Evolutionary conservation across 2,329 filamentous ascomycete genomes (phyloP).

Genomic region (Aspergillus luchuensis): DNA sequence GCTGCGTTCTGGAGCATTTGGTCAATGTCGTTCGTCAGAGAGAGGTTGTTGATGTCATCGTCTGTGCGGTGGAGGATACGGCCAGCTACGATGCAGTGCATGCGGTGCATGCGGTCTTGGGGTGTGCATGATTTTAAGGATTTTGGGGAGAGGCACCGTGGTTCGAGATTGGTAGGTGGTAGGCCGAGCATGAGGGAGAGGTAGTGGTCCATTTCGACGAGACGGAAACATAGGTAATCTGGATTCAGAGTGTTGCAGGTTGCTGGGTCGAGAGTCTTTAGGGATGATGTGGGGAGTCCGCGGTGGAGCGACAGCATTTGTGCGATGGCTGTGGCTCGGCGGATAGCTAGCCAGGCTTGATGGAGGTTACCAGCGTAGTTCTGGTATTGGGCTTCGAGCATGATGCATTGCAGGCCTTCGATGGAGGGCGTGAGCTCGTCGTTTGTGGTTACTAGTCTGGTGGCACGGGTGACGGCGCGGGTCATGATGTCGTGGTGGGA

Average conservation of each 20-base stretch:
- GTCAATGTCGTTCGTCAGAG: conserved; percentile 52
- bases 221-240: conserved; percentile 40
- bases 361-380: conserved; percentile 46
- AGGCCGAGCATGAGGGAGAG: conserved; percentile 48
- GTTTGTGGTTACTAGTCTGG: conserved; percentile 39
- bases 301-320: conserved; percentile 48
- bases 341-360: conserved; percentile 42
- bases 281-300: not conserved
- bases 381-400: conserved; percentile 47
- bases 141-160: not conserved
- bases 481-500: conserved; percentile 9
- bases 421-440: conserved; percentile 42
- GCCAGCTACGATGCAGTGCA: conserved; percentile 48
- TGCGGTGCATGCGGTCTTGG: conserved; percentile 51
- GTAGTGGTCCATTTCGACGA: conserved; percentile 43
- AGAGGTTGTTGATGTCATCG: conserved; percentile 34
- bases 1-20: conserved; percentile 47
- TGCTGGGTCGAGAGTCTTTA: conserved; percentile 31
- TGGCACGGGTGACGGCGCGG: conserved; percentile 30
- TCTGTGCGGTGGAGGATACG: conserved; percentile 55
- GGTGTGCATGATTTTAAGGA: conserved; percentile 9
- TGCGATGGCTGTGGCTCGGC: conserved; percentile 42
- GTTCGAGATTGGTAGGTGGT: conserved; percentile 32
- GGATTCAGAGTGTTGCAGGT: conserved; percentile 23
- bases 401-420: conserved; percentile 48